Conservation (phyloP, 495 filamentous ascomycete genomes). For the Trichoderma reesei region DNA sequence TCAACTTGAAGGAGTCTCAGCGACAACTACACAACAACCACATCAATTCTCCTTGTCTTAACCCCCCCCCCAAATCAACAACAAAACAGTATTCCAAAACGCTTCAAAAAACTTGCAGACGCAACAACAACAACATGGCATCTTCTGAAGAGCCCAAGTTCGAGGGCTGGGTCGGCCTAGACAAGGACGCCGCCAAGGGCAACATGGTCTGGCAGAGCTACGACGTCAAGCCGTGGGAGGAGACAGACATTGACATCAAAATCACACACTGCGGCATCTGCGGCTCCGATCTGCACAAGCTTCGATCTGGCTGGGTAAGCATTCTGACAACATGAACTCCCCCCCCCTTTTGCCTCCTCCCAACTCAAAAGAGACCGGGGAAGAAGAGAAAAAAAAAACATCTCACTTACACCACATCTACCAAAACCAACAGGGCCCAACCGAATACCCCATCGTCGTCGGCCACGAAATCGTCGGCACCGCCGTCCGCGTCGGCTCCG, state of each 20-base stretch:
- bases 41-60: too few relatives aligned
- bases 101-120: background rate
- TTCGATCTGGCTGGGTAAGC: constrained; percentile 46
- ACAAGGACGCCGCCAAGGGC: constrained; percentile 47
- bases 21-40: too few relatives aligned
- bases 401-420: constrained; percentile 24
- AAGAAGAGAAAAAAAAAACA: background rate
- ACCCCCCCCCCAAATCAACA: too few relatives aligned
- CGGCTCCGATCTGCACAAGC: constrained; percentile 46
- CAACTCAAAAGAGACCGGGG: background rate
- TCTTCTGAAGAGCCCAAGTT: constrained; percentile 42
- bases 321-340: too few relatives aligned
- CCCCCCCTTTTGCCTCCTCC: too few relatives aligned
- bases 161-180: constrained; percentile 70
- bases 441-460: constrained; percentile 44
- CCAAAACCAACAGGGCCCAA: constrained; percentile 17
- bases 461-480: constrained; percentile 56
- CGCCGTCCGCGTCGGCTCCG: constrained; percentile 43
- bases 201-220: constrained; percentile 60
- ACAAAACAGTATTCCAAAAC: background rate
- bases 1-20: too few relatives aligned
- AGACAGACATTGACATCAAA: constrained; percentile 49
- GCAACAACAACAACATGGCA: background rate
- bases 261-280: constrained; percentile 47
- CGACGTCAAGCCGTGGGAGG: constrained; percentile 48